Evolutionary conservation across 2,329 filamentous ascomycete species (phyloP), one percentile per base, ranked within the genome.

Genomic region (Lizonia empirigonia): DNA sequence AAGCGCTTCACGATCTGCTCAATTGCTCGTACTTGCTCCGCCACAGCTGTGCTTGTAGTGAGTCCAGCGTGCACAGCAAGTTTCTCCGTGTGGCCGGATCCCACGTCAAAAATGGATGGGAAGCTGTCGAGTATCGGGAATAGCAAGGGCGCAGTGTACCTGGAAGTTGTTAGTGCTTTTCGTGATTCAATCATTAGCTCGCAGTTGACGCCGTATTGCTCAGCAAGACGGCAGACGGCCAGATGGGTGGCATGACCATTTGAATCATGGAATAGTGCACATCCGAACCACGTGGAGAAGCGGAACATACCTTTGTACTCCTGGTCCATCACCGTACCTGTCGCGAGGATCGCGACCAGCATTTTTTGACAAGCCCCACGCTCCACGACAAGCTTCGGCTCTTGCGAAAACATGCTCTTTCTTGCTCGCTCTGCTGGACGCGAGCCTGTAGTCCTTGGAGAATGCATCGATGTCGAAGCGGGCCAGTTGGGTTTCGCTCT

Each of bases 51-150:
- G 45, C 91, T 89, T 0, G 89, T 91, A 2, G 87, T 88, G 38
- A 97, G 76, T 2, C 85, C 71, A 64, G 75, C 48, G 73, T 76
- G 57, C 56, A 80, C 61, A 58, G 79, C 78, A 51, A 87, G 50
- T 58, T 65, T 69, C 56, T 50, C 69, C 65, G 52, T 68, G 64
- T 50, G 79, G 5, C 59, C 63, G 19, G 59, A 59, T 2, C 70
- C 69, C 42, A 79, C 74, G 15, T 79, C 69, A 71, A 92, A 91
- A 45, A 97, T 87, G 23, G 78, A 76, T 36, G 94, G 94, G 68
- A 89, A 97, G 70, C 91, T 96, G 67, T 94, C 86, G 26, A 96
- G 80, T 22, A 92, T 68, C 1, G 93, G 91, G 65, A 91, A 94
- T 1, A 82, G 76, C 7, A 93, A 78, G 2, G 74, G 55, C 33